Conservation (phyloP, 2,329 filamentous ascomycete species). For the Fusarium pilosicola region DNA sequence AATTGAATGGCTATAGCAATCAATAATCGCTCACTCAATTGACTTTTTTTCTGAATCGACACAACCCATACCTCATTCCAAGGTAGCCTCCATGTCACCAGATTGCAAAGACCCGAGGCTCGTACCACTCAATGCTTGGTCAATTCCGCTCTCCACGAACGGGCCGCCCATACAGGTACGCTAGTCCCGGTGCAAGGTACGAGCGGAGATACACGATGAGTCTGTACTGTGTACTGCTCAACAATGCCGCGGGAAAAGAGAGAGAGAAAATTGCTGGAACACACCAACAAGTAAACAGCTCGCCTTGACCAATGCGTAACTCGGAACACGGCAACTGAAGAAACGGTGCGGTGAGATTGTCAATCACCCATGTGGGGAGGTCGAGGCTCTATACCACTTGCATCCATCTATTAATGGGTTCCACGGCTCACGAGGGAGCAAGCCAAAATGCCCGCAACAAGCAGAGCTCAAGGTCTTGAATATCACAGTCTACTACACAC, state of each 20-base stretch:
- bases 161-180: slow-evolving; percentile 32
- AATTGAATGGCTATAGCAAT: not conserved
- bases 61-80: slow-evolving; percentile 9
- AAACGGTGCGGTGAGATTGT: slow-evolving; percentile 43
- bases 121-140: slow-evolving; percentile 22
- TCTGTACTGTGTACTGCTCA: slow-evolving; percentile 19
- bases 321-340: slow-evolving; percentile 45
- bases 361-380: slow-evolving; percentile 40
- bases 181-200: slow-evolving; percentile 26
- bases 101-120: slow-evolving; percentile 8
- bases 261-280: not conserved
- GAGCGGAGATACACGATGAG: slow-evolving; percentile 21
- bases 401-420: slow-evolving; percentile 15
- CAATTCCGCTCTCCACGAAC: slow-evolving; percentile 30
- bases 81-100: slow-evolving; percentile 33
- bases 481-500: slow-evolving; percentile 21
- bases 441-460: slow-evolving; percentile 15
- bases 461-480: slow-evolving; percentile 10
- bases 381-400: slow-evolving; percentile 29
- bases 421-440: slow-evolving; percentile 17
- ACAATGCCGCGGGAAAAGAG: not conserved
- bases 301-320: slow-evolving; percentile 22
- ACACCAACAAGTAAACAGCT: slow-evolving; percentile 2
- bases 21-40: slow-evolving; percentile 35
- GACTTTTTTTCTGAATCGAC: not conserved